These are phyloP conservation scores for Arxiozyma heterogenica DNA, from an alignment of 1,139 yeast species.

Conservation along the genomic window DNA sequence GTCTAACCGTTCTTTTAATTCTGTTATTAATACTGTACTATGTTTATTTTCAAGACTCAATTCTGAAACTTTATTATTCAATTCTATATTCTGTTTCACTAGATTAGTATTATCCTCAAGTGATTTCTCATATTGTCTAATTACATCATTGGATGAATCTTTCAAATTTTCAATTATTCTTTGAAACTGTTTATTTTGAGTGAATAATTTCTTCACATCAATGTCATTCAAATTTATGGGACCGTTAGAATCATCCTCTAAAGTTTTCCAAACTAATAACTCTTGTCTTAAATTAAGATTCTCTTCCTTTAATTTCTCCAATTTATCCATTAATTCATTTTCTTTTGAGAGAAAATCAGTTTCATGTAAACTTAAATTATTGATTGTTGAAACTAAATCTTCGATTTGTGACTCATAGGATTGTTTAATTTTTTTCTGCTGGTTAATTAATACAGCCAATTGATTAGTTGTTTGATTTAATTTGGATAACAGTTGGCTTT, in stretches of 20 bases:
- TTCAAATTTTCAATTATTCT: conserved; percentile 37
- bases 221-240: conserved; percentile 13
- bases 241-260: conserved; percentile 20
- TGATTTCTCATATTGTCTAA: conserved; percentile 35
- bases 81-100: conserved; percentile 32
- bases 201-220: conserved; percentile 23
- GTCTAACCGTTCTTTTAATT: conserved; percentile 31
- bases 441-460: background rate
- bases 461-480: background rate
- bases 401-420: conserved; percentile 16
- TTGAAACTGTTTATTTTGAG: conserved; percentile 34
- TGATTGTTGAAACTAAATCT: conserved; percentile 38
- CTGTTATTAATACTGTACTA: conserved; percentile 9
- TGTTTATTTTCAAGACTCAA: conserved; percentile 16
- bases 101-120: conserved; percentile 37
- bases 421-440: background rate
- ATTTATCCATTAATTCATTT: conserved; percentile 31
- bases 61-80: conserved; percentile 32
- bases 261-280: conserved; percentile 27
- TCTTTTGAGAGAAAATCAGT: conserved; percentile 42
- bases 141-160: conserved; percentile 29
- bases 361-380: conserved; percentile 45
- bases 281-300: conserved; percentile 41
- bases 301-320: conserved; percentile 35
- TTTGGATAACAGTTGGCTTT: background rate